Conservation (phyloP, 176 grass and related monocot species). For the Zoysia pacifica region DNA sequence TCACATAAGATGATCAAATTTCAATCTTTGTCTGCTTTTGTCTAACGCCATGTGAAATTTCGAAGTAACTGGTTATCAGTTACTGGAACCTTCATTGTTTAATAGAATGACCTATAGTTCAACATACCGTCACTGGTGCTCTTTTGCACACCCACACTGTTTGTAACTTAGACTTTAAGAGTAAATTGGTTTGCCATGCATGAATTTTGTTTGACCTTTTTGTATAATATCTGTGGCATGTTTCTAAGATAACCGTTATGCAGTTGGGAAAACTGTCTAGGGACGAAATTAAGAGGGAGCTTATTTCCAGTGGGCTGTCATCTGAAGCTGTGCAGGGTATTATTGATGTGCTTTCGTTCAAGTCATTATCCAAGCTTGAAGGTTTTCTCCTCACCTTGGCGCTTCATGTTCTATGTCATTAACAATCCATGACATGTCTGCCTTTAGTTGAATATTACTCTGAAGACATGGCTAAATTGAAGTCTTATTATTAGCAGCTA, state of each 20-base stretch:
- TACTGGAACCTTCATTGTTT: not conserved
- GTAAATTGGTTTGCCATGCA: not conserved
- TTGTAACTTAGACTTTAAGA: not conserved
- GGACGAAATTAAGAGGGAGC: slow-evolving; percentile 77
- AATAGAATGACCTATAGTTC: not conserved
- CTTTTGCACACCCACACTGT: not conserved
- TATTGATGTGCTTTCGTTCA: slow-evolving; percentile 79
- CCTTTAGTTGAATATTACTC: slow-evolving; percentile 8
- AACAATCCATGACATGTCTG: not conserved
- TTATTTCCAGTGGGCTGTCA: slow-evolving; percentile 62
- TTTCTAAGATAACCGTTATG: slow-evolving; percentile 26
- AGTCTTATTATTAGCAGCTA: not conserved
- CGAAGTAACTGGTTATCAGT: not conserved
- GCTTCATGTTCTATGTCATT: not conserved
- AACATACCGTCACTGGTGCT: not conserved
- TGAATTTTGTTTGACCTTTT: slow-evolving; percentile 25
- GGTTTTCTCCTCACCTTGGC: slow-evolving; percentile 52
- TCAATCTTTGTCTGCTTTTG: not conserved
- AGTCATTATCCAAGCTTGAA: slow-evolving; percentile 77
- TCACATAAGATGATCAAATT: not conserved
- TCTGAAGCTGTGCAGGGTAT: slow-evolving; percentile 76
- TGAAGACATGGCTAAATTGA: slow-evolving; percentile 5
- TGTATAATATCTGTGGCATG: not conserved
- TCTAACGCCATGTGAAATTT: not conserved
- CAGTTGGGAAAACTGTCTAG: slow-evolving; percentile 78